phyloP scores from a whole-genome alignment of 163 green algal species.

The Volvox carteri region DNA sequence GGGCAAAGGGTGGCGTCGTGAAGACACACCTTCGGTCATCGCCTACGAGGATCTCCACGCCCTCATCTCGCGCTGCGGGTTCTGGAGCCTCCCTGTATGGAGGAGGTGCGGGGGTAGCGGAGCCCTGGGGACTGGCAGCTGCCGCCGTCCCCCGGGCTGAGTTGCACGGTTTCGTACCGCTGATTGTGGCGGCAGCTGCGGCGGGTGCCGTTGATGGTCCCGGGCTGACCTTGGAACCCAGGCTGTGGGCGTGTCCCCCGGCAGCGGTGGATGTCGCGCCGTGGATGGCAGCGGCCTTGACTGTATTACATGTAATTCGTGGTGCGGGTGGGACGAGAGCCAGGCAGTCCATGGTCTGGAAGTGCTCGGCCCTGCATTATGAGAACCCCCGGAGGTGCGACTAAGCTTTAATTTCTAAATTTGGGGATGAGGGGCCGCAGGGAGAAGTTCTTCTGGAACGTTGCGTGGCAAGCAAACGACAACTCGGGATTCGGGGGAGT shows the following conservation, averaged over 20 bases:
- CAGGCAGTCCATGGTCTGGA: constrained; percentile 49
- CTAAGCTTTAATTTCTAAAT: no score
- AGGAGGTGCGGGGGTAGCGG: no score
- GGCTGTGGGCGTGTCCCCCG: neutral
- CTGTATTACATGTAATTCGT: neutral
- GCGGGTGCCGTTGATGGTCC: neutral
- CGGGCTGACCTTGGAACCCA: neutral
- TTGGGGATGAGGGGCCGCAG: no score
- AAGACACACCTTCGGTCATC: constrained; percentile 9
- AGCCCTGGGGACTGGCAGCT: no score
- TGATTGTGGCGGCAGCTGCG: neutral
- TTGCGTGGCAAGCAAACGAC: no score
- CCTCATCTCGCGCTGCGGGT: no score
- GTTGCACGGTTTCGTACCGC: neutral
- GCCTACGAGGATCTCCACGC: constrained; percentile 19
- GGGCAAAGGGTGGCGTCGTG: no score
- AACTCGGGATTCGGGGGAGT: no score
- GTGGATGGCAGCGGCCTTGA: neutral
- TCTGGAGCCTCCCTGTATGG: no score
- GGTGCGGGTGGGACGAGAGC: neutral
- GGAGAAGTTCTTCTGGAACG: no score
- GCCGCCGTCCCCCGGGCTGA: no score
- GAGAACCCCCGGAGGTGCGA: neutral
- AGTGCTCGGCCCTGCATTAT: constrained; percentile 29
- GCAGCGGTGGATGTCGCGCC: no score